These are phyloP conservation scores for Karstenula rhodostoma DNA, from an alignment of 2,329 filamentous ascomycete species.

Conservation along the genomic window DNA sequence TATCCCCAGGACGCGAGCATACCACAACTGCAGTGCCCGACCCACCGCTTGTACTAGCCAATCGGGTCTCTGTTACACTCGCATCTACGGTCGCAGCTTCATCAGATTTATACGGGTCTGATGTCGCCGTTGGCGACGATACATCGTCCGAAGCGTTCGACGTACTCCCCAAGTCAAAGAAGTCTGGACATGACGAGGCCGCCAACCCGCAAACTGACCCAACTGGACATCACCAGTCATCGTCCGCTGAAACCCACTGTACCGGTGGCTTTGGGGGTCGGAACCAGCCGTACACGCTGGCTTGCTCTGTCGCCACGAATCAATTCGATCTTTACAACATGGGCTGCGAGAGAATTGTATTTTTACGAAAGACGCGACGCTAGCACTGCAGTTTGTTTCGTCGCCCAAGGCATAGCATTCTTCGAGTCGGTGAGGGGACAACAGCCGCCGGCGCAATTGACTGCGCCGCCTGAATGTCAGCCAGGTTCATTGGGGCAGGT, in stretches of 20 bases:
- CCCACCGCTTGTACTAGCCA: not conserved
- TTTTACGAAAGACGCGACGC: conserved; percentile 1
- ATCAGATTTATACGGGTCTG: not conserved
- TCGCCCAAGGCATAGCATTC: conserved; percentile 5
- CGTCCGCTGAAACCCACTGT: conserved; percentile 1
- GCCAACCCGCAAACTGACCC: not conserved
- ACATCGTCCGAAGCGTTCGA: not conserved
- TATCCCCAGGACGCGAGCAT: not conserved
- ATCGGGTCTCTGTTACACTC: not conserved
- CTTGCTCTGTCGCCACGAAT: not conserved
- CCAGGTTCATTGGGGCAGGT: not conserved
- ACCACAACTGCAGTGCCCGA: not conserved
- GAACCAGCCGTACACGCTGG: not conserved
- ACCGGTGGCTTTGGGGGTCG: not conserved
- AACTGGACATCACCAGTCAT: conserved; percentile 4
- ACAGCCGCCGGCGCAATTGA: conserved; percentile 2
- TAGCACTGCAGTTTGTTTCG: not conserved
- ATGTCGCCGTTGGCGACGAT: not conserved
- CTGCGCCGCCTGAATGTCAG: conserved; percentile 1
- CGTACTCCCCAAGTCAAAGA: not conserved
- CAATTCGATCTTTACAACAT: not conserved
- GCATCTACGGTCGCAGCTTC: not conserved
- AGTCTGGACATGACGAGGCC: not conserved
- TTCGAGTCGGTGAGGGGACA: conserved; percentile 9
- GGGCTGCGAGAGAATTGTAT: not conserved